Evolutionary conservation across 108 stramenopile genomes (phyloP).

Genomic region (Seminavis robusta): DNA sequence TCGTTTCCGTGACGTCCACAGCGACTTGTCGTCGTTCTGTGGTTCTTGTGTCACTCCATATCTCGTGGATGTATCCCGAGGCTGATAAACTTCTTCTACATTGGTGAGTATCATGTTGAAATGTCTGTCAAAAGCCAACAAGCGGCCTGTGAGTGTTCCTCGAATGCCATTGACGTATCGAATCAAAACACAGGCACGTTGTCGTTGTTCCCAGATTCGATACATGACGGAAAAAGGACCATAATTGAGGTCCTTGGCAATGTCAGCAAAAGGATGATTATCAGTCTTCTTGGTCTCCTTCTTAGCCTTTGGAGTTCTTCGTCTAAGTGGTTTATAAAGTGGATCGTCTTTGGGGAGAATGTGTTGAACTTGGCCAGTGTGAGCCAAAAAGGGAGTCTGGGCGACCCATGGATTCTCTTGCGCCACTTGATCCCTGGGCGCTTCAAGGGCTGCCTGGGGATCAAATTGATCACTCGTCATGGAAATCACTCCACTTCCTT

Average conservation of each 20-base stretch:
- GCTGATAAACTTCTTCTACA: constrained; percentile 73
- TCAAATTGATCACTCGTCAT: constrained; percentile 61
- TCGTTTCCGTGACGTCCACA: constrained; percentile 13
- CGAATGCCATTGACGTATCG: constrained; percentile 76
- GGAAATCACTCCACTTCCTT: constrained; percentile 46
- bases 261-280: constrained; percentile 33
- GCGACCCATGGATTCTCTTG: constrained; percentile 39
- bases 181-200: constrained; percentile 57
- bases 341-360: constrained; percentile 38
- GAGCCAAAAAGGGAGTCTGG: constrained; percentile 27
- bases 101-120: constrained; percentile 76
- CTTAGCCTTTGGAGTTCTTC: constrained; percentile 1
- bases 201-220: constrained; percentile 33
- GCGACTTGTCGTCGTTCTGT: neutral
- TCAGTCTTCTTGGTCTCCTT: constrained; percentile 12
- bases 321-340: neutral
- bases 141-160: constrained; percentile 68
- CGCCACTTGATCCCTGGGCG: constrained; percentile 13
- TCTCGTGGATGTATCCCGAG: constrained; percentile 28
- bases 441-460: constrained; percentile 47
- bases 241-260: constrained; percentile 35
- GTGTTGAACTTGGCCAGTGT: constrained; percentile 27
- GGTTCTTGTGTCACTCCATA: constrained; percentile 1
- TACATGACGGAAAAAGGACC: constrained; percentile 68
- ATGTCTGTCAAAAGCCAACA: constrained; percentile 81